These are phyloP conservation scores for Sporothrix sp. DNA, from an alignment of 2,329 filamentous ascomycete species.

Conservation along the genomic window DNA sequence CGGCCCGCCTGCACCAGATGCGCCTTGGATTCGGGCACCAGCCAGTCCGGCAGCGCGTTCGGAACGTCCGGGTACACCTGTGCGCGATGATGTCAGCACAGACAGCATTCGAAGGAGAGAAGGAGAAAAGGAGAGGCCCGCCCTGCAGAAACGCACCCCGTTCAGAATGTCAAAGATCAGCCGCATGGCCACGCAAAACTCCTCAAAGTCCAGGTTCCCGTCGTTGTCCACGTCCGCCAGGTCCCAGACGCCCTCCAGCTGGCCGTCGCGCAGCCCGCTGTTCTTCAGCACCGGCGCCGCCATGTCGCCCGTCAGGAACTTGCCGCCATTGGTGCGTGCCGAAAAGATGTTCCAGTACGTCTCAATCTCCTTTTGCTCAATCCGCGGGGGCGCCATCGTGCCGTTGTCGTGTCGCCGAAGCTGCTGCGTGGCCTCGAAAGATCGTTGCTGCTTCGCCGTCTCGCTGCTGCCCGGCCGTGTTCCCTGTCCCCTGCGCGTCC, in stretches of 20 bases:
- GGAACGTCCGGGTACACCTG: slow-evolving; percentile 91
- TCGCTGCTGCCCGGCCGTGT: background rate
- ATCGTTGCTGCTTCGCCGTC: background rate
- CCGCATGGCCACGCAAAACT: slow-evolving; percentile 98
- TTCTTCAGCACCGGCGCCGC: slow-evolving; percentile 55
- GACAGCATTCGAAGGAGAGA: too few relatives aligned
- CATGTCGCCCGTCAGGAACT: slow-evolving; percentile 51
- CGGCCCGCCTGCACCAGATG: slow-evolving; percentile 77
- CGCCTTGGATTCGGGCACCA: slow-evolving; percentile 89
- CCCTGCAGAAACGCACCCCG: slow-evolving; percentile 52
- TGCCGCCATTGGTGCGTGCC: slow-evolving; percentile 47
- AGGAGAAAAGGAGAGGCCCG: background rate
- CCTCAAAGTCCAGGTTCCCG: slow-evolving; percentile 96
- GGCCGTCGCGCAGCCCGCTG: slow-evolving; percentile 53
- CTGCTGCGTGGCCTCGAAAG: background rate
- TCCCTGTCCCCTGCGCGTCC: background rate
- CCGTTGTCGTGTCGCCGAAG: background rate
- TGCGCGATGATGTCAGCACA: too few relatives aligned
- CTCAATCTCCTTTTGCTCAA: slow-evolving; percentile 53
- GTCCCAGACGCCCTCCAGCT: slow-evolving; percentile 97
- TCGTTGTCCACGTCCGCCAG: slow-evolving; percentile 95
- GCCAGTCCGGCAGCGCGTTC: slow-evolving; percentile 77
- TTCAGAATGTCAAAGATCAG: slow-evolving; percentile 96
- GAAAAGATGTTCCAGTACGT: slow-evolving; percentile 59
- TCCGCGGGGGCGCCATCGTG: slow-evolving; percentile 50